A percentile compares a stretch with the other conserved stretches of the same genome.
These are phyloP conservation scores for Colletotrichum falcatum DNA, from an alignment of 2,329 filamentous ascomycete genomes.

Conservation along the genomic window DNA sequence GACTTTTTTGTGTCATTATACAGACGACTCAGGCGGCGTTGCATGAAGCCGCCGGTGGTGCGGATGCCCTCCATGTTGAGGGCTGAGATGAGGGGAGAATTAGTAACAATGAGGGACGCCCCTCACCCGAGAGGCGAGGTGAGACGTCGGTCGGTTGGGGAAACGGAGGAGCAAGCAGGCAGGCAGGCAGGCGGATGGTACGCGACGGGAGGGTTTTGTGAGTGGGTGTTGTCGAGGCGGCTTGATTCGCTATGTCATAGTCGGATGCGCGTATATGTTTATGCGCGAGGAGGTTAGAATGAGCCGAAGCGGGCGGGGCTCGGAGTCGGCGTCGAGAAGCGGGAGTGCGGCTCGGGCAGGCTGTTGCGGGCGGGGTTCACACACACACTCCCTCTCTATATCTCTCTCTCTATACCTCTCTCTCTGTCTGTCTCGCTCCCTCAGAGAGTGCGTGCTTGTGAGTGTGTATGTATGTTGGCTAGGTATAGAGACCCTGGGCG, in stretches of 20 bases:
- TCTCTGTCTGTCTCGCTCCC: too few species aligned
- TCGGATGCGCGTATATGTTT: neutral
- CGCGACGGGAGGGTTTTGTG: neutral
- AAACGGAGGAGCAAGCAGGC: neutral
- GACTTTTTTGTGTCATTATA: slow-evolving; percentile 87
- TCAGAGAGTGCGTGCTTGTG: too few species aligned
- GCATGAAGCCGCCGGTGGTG: slow-evolving; percentile 66
- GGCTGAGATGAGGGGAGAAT: neutral
- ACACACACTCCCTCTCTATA: neutral
- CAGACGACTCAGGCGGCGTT: slow-evolving; percentile 75
- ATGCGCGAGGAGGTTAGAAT: neutral
- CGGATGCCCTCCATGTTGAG: slow-evolving; percentile 62
- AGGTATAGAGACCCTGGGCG: too few species aligned
- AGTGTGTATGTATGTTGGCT: neutral
- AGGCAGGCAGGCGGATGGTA: neutral
- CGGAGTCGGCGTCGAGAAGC: slow-evolving; percentile 24
- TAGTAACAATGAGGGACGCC: slow-evolving; percentile 23
- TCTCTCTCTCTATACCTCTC: too few species aligned
- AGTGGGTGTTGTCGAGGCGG: neutral
- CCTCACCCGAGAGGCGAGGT: slow-evolving; percentile 28
- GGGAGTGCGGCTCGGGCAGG: slow-evolving; percentile 23
- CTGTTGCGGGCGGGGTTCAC: slow-evolving; percentile 21
- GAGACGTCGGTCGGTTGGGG: neutral
- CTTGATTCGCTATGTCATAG: slow-evolving; percentile 25
- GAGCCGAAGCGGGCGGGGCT: slow-evolving; percentile 14